phyloP scores from a whole-genome alignment of 2,329 filamentous ascomycete genomes.

The Emydomyces testavorans region DNA sequence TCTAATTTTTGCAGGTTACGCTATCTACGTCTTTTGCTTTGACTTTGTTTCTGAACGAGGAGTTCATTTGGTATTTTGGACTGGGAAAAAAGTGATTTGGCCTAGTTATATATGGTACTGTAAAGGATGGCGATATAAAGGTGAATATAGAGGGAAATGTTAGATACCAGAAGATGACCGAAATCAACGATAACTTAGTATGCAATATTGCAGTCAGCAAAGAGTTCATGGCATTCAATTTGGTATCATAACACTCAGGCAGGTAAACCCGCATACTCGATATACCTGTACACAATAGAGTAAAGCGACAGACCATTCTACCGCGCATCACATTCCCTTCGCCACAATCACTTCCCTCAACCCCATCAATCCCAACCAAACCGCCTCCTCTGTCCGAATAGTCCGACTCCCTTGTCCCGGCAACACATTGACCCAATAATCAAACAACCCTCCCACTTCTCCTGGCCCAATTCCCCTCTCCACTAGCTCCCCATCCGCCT shows the following conservation, averaged over 20 bases:
- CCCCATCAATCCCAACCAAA: slow-evolving; percentile 63
- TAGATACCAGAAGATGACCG: background rate
- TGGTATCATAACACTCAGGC: no score
- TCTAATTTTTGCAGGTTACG: background rate
- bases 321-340: slow-evolving; percentile 12
- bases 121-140: background rate
- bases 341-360: slow-evolving; percentile 45
- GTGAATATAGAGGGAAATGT: background rate
- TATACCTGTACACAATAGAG: background rate
- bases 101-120: no score
- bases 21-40: background rate
- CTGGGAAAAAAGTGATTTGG: no score
- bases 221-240: no score
- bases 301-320: background rate
- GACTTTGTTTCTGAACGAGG: background rate
- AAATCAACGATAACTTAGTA: background rate
- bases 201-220: no score
- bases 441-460: slow-evolving; percentile 61
- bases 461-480: slow-evolving; percentile 52
- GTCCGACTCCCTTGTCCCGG: slow-evolving; percentile 71
- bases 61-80: background rate
- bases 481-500: slow-evolving; percentile 47
- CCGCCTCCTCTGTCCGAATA: slow-evolving; percentile 72
- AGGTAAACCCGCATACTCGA: background rate
- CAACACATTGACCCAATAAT: slow-evolving; percentile 72